phyloP scores from a whole-genome alignment of 108 stramenopile genomes.

The Fragilariopsis cylindrus region DNA sequence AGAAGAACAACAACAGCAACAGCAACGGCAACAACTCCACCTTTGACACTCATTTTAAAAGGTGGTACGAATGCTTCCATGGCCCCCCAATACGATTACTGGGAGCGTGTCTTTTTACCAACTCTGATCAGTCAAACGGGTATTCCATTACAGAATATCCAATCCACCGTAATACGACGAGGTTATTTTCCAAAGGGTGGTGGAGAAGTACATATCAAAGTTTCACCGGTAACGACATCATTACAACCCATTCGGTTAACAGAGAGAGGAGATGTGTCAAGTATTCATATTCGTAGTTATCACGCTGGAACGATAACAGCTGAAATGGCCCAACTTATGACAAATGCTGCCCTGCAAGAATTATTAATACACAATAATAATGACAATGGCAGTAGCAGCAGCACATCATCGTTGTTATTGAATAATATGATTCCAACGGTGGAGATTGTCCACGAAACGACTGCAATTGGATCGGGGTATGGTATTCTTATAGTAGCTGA shows the following conservation, averaged over 20 bases:
- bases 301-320: conserved; percentile 50
- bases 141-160: conserved; percentile 1
- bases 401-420: too few relatives aligned
- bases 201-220: conserved; percentile 43
- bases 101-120: conserved; percentile 49
- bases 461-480: conserved; percentile 46
- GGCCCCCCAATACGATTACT: conserved; percentile 75
- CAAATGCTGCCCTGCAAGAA: conserved; percentile 31
- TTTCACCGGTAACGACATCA: conserved; percentile 17
- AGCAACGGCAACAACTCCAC: background rate
- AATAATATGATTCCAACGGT: too few relatives aligned
- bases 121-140: conserved; percentile 15
- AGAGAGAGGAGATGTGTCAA: conserved; percentile 36
- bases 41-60: conserved; percentile 21
- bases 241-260: conserved; percentile 49
- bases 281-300: conserved; percentile 46
- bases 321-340: conserved; percentile 45
- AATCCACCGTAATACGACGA: conserved; percentile 24
- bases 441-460: conserved; percentile 29
- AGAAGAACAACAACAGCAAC: background rate
- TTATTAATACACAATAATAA: too few relatives aligned
- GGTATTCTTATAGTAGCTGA: conserved; percentile 61
- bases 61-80: conserved; percentile 72
- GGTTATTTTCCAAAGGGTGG: conserved; percentile 57
- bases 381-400: too few relatives aligned